Base-by-base conservation (phyloP, 257 asterid genomes). In the Solanum piurae region DNA sequence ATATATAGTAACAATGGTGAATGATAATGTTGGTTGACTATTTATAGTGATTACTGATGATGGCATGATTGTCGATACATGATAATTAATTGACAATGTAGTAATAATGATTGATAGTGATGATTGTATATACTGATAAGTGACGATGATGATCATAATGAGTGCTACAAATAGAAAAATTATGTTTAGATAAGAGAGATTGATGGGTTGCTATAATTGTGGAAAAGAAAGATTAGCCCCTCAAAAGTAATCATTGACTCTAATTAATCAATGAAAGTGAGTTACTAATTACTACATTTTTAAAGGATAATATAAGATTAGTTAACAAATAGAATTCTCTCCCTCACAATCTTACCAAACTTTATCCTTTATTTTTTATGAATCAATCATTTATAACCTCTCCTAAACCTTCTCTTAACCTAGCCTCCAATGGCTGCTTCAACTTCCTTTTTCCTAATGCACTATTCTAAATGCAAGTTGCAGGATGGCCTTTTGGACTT, bases 401-500 rank as follows among this genome's bases (percentile, higher is more conserved):
- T 88, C 93, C 93, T 88, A 88, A 87, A 91, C 88, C 91, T 91
- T 89, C 94, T 92, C 93, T 86, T 90, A 69, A 87, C 92, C 95
- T 85, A 85, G 82, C 90, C 93, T 92, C 89, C 92, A 89, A 92
- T 94, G 97, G 96, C 93, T 91, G 91, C 92, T 40, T 38, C 79
- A 82, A 44, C 89, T 84, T 76, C 82, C 60, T 87, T 88, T 87
- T 74, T 87, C 89, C 89, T 88, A 49, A 46, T 33, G 86, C 87
- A 52, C 20, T 27, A 29, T 89, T 83, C 69, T 83, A 89, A 86
- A 87, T 77, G 90, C 85, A 75, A 7, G 87, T 89, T 87, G 90
- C 95, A 92, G 96, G 97, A 93, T 95, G 98, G 96, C 96, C 93
- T 87, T 89, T 89, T 82, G 92, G 92, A 87, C 89, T 77, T 66